Conservation (phyloP, 2,329 filamentous ascomycete species). For the Penicillium sclerotigenum region DNA sequence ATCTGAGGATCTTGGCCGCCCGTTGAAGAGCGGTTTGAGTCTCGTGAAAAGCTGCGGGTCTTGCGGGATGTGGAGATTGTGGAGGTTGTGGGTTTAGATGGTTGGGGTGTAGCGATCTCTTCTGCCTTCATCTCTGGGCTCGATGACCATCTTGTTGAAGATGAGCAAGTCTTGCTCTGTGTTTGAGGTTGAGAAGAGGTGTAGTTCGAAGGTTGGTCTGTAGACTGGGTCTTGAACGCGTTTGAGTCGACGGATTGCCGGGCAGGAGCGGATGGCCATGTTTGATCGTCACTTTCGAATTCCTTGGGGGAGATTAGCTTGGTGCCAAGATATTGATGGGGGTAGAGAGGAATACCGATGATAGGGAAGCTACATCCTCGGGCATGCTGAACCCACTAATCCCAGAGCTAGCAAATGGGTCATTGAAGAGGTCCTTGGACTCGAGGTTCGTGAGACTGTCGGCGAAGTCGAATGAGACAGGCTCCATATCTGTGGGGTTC, state of each 20-base stretch:
- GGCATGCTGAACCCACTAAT: constrained; percentile 35
- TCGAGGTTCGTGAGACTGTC: constrained; percentile 29
- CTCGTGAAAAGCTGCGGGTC: constrained; percentile 26
- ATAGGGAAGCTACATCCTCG: constrained; percentile 32
- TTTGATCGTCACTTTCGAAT: constrained; percentile 36
- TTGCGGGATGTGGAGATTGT: constrained; percentile 21
- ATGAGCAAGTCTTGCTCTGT: constrained; percentile 10
- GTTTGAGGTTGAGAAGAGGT: constrained; percentile 5
- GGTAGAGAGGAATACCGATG: constrained; percentile 18
- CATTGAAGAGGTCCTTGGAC: constrained; percentile 31
- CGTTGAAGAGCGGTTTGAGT: constrained; percentile 22
- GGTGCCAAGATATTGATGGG: not conserved
- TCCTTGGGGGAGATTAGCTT: constrained; percentile 19
- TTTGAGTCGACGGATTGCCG: constrained; percentile 21
- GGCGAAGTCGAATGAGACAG: constrained; percentile 31
- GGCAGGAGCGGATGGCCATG: constrained; percentile 28
- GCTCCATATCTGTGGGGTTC: constrained; percentile 32
- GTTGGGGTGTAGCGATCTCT: constrained; percentile 19
- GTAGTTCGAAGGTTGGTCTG: constrained; percentile 4
- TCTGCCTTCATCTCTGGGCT: constrained; percentile 29
- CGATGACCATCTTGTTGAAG: constrained; percentile 26
- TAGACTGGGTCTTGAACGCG: constrained; percentile 5
- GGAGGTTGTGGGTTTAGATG: constrained; percentile 13
- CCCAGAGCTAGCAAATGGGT: constrained; percentile 30
- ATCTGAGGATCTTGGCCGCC: constrained; percentile 21